Percentiles rank a stretch among this genome's conserved stretches.
phyloP scores from a whole-genome alignment of 805 yeast genomes.

The Ogataea minuta region DNA sequence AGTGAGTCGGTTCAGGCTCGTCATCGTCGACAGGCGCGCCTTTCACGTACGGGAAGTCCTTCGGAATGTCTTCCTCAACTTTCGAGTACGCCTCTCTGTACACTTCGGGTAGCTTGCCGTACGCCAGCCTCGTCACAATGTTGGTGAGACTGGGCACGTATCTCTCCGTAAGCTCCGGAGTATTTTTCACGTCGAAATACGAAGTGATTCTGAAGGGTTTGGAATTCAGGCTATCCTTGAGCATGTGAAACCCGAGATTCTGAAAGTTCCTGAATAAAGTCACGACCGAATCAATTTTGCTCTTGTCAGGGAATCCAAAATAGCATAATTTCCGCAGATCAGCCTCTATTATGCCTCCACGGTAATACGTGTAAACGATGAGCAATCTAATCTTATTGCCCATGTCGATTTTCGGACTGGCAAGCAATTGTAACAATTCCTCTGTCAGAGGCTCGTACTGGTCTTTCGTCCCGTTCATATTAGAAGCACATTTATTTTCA shows the following conservation, averaged over 20 bases:
- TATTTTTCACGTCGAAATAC: constrained; percentile 48
- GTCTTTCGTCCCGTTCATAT: constrained; percentile 62
- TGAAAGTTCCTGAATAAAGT: constrained; percentile 57
- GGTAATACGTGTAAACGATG: constrained; percentile 68
- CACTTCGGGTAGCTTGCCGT: constrained; percentile 29
- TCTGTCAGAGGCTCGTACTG: constrained; percentile 54
- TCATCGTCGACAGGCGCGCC: constrained; percentile 31
- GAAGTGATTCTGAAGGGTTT: constrained; percentile 47
- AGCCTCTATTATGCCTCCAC: constrained; percentile 75
- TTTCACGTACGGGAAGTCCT: constrained; percentile 50
- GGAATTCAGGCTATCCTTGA: constrained; percentile 39
- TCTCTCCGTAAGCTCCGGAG: constrained; percentile 26
- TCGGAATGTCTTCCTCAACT: constrained; percentile 40
- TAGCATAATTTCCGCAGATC: constrained; percentile 71
- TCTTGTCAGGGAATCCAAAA: constrained; percentile 41
- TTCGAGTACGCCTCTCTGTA: constrained; percentile 19
- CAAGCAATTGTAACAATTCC: constrained; percentile 55
- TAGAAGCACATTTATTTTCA: constrained; percentile 79
- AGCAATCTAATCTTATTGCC: constrained; percentile 75
- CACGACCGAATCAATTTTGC: constrained; percentile 38
- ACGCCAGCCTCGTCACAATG: constrained; percentile 26
- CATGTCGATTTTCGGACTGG: constrained; percentile 45
- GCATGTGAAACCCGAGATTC: constrained; percentile 34
- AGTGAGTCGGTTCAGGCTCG: constrained; percentile 13
- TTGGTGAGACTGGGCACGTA: constrained; percentile 30